phyloP scores from a whole-genome alignment of 805 yeast species.

The Spencermartinsiella europaea region DNA sequence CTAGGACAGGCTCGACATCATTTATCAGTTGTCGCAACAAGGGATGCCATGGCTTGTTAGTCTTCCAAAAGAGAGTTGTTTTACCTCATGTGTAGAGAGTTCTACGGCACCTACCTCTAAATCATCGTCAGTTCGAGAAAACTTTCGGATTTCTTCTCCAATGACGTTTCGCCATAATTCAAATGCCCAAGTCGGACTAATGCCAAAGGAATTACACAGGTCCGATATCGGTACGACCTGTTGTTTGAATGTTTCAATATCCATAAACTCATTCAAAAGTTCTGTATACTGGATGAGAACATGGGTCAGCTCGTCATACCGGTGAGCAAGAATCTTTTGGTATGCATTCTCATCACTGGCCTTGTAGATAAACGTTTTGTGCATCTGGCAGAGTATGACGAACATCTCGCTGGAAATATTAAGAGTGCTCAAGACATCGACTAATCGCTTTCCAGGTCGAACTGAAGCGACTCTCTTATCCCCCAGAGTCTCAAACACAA shows the following conservation, averaged over 20 bases:
- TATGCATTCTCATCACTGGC: constrained; percentile 31
- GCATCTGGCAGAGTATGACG: constrained; percentile 50
- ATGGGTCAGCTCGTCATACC: constrained; percentile 65
- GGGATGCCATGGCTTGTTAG: constrained; percentile 41
- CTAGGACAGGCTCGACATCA: constrained; percentile 26
- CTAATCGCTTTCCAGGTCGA: constrained; percentile 46
- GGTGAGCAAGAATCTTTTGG: constrained; percentile 59
- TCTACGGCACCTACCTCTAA: constrained; percentile 50
- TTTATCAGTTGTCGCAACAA: constrained; percentile 30
- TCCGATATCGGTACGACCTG: constrained; percentile 17
- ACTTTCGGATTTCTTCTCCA: constrained; percentile 29
- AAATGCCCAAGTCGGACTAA: constrained; percentile 55
- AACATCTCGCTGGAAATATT: constrained; percentile 56
- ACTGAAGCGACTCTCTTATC: constrained; percentile 49
- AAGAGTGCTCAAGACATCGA: constrained; percentile 39
- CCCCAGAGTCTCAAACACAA: constrained; percentile 54
- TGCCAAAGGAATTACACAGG: constrained; percentile 26
- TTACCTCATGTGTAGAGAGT: no score
- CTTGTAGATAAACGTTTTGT: constrained; percentile 37
- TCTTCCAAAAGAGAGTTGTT: no score
- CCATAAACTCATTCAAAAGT: constrained; percentile 49
- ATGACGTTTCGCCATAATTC: constrained; percentile 60
- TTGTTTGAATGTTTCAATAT: constrained; percentile 16
- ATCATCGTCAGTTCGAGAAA: constrained; percentile 33
- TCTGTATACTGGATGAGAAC: constrained; percentile 64